A percentile compares a stretch with the other conserved stretches of the same genome.
Evolutionary conservation across 495 filamentous ascomycete species (phyloP).

Genomic region (Xylona heveae): DNA sequence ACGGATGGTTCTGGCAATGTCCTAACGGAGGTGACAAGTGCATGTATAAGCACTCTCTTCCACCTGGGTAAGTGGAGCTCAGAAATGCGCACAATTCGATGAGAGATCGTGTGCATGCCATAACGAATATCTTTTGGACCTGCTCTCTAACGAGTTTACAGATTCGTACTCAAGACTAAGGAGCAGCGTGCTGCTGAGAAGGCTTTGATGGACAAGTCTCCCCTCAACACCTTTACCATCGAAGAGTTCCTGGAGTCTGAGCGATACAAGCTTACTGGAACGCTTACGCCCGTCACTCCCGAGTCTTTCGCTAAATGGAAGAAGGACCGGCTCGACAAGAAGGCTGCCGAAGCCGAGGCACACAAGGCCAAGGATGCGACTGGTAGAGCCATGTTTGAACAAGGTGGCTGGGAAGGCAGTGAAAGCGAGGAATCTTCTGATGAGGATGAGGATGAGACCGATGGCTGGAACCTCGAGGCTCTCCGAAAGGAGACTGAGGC

Average conservation of each 20-base stretch:
- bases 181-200: conserved; percentile 94
- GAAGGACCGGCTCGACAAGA: conserved; percentile 82
- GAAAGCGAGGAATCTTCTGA: conserved; percentile 39
- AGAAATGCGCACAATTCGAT: too few relatives aligned
- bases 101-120: too few relatives aligned
- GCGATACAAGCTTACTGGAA: conserved; percentile 79
- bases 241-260: conserved; percentile 96
- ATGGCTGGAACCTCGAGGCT: conserved; percentile 62
- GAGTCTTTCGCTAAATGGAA: conserved; percentile 94
- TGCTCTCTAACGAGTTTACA: conserved; percentile 6
- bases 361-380: conserved; percentile 83
- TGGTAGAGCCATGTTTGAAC: conserved; percentile 84
- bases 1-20: conserved; percentile 98
- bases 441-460: conserved; percentile 30
- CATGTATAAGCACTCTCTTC: conserved; percentile 94
- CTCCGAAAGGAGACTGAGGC: conserved; percentile 25
- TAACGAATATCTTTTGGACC: background rate
- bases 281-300: conserved; percentile 74
- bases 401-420: conserved; percentile 68
- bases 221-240: conserved; percentile 79
- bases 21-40: conserved; percentile 94
- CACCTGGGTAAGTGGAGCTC: conserved; percentile 44
- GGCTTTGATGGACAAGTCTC: conserved; percentile 90
- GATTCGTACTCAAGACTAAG: conserved; percentile 92
- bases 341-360: conserved; percentile 76